Percentiles rank a stretch among this genome's conserved stretches.
These are phyloP conservation scores for Leptomonas pyrrhocoris DNA, from an alignment of 208 protist species.

Conservation along the genomic window DNA sequence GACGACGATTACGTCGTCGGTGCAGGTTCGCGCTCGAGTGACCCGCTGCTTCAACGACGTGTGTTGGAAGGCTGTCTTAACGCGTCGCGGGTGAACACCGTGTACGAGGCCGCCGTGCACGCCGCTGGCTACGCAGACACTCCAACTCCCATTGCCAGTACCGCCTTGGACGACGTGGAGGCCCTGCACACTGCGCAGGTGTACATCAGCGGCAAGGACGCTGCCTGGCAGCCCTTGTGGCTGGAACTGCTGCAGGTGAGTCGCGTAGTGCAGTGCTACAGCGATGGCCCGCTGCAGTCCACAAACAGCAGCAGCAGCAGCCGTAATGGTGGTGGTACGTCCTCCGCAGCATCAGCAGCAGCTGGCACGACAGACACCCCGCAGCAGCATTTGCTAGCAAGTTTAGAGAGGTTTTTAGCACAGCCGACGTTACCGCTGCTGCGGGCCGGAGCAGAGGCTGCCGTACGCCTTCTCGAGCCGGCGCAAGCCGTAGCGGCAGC, in stretches of 20 bases:
- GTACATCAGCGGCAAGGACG: constrained; percentile 78
- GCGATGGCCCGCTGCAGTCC: constrained; percentile 31
- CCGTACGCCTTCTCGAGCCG: constrained; percentile 12
- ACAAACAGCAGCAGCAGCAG: background rate
- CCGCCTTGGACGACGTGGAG: constrained; percentile 44
- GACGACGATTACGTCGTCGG: no score
- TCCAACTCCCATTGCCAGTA: background rate
- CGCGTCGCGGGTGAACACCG: constrained; percentile 12
- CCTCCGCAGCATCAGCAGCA: background rate
- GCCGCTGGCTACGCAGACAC: background rate
- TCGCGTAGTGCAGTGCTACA: constrained; percentile 79
- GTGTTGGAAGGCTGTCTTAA: constrained; percentile 8
- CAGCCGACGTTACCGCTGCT: constrained; percentile 26
- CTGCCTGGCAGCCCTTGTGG: constrained; percentile 72
- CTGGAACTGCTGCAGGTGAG: constrained; percentile 60
- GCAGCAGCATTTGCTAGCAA: constrained; percentile 35
- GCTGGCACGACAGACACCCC: constrained; percentile 21
- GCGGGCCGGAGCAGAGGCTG: background rate
- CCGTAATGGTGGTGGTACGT: background rate
- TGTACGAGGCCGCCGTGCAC: constrained; percentile 20
- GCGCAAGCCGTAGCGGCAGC: constrained; percentile 16
- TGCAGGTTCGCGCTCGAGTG: background rate
- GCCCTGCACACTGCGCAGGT: constrained; percentile 41
- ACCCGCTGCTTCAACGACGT: constrained; percentile 17
- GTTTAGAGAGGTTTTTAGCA: constrained; percentile 40